phyloP scores from a whole-genome alignment of 257 asterid species.

The Jasminum sambac region DNA sequence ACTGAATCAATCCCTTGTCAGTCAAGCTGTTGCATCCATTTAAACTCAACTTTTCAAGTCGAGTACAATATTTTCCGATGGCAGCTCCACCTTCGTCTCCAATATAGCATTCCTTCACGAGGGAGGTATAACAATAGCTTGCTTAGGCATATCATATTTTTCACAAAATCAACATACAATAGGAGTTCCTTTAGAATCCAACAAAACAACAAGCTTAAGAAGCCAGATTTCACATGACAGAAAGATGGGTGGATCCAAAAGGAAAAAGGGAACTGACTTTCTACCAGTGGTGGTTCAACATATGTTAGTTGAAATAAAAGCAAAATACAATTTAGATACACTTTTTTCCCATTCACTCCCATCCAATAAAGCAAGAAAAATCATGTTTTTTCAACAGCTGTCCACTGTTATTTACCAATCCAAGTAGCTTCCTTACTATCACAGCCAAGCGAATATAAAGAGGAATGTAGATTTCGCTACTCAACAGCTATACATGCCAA shows the following conservation, averaged over 20 bases:
- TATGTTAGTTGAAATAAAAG: no score
- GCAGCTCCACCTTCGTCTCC: slow-evolving; percentile 86
- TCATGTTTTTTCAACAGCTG: no score
- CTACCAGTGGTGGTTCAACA: no score
- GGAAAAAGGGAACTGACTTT: not conserved
- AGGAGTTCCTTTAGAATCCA: not conserved
- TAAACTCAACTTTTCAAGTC: slow-evolving; percentile 78
- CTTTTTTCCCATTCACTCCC: no score
- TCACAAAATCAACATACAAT: not conserved
- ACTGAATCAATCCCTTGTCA: slow-evolving; percentile 63
- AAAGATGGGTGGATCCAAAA: not conserved
- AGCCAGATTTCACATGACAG: not conserved
- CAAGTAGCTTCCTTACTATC: no score
- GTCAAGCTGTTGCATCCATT: slow-evolving; percentile 80
- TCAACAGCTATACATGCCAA: no score
- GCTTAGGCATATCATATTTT: slow-evolving; percentile 16
- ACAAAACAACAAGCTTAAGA: not conserved
- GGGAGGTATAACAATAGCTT: slow-evolving; percentile 14
- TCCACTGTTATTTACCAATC: no score
- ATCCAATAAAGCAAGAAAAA: no score
- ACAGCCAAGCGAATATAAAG: no score
- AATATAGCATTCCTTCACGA: slow-evolving; percentile 68
- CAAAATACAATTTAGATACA: no score
- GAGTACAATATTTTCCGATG: slow-evolving; percentile 66
- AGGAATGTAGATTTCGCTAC: no score